A percentile compares a stretch with the other conserved stretches of the same genome.
Conservation (phyloP, 306 rosid genomes). For the Carpinus viminea region DNA sequence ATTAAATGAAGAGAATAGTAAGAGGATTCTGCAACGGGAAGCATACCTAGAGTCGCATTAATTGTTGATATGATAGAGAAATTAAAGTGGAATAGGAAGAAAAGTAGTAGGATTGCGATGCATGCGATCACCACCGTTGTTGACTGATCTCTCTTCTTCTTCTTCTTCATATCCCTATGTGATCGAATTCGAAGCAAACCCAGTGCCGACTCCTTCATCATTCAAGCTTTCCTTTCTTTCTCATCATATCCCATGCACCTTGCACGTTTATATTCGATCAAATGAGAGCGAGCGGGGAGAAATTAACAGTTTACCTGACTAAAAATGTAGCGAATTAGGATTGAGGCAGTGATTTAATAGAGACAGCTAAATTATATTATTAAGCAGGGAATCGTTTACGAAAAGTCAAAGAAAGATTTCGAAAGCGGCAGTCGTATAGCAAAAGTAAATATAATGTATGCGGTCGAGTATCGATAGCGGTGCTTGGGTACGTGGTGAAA, state of each 20-base stretch:
- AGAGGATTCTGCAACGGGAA: not conserved
- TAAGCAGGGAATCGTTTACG: too few relatives aligned
- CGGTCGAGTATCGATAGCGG: too few relatives aligned
- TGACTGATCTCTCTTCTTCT: slow-evolving; percentile 18
- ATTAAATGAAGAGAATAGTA: not conserved
- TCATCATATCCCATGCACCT: too few relatives aligned
- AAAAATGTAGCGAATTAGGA: not conserved
- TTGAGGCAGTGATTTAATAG: too few relatives aligned
- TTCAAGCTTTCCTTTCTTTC: not conserved
- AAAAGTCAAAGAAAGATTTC: too few relatives aligned
- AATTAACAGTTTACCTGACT: not conserved
- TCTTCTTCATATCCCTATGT: slow-evolving; percentile 12
- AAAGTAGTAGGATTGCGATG: slow-evolving; percentile 8
- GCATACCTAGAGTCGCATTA: slow-evolving; percentile 13
- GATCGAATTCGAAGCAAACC: not conserved
- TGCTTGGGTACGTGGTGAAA: too few relatives aligned
- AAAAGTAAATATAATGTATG: too few relatives aligned
- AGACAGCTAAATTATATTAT: too few relatives aligned
- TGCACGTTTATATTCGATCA: too few relatives aligned
- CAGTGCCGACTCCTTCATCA: not conserved
- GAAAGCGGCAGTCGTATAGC: too few relatives aligned
- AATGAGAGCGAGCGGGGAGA: not conserved
- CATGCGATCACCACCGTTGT: not conserved
- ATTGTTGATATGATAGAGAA: not conserved
- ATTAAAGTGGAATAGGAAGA: slow-evolving; percentile 13